Percentiles rank a stretch among this genome's conserved stretches.
Evolutionary conservation across 2,329 filamentous ascomycete genomes (phyloP).

Genomic region (Cercospora sp.): DNA sequence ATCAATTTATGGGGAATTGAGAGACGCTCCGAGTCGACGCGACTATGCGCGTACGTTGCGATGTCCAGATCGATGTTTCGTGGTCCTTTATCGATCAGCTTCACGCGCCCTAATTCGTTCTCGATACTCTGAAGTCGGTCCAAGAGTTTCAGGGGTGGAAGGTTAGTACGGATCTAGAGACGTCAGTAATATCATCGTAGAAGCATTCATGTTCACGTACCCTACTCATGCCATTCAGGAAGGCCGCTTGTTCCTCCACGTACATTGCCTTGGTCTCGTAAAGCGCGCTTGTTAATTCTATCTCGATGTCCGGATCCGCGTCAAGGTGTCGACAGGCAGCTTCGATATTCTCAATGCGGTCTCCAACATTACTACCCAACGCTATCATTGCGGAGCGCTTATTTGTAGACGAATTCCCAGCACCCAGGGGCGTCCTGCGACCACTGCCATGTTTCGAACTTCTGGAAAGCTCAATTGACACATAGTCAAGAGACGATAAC

Average conservation of each 20-base stretch:
- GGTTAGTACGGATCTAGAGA: conserved; percentile 72
- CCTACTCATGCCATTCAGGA: conserved; percentile 91
- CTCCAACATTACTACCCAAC: conserved; percentile 87
- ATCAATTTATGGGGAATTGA: conserved; percentile 82
- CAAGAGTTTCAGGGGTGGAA: conserved; percentile 74
- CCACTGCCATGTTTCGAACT: neutral
- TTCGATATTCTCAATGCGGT: conserved; percentile 83
- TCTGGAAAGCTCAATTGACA: neutral
- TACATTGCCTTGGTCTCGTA: conserved; percentile 99
- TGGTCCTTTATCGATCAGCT: conserved; percentile 88
- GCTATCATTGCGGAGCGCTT: conserved; percentile 64
- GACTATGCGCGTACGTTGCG: conserved; percentile 68
- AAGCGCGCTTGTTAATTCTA: conserved; percentile 79
- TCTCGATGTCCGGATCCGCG: conserved; percentile 62
- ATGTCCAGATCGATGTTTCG: conserved; percentile 95
- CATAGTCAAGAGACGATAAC: neutral
- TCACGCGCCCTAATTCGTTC: conserved; percentile 72
- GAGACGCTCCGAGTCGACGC: conserved; percentile 69
- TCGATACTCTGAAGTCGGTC: conserved; percentile 85
- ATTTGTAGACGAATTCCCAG: neutral
- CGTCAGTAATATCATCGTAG: neutral
- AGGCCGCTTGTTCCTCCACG: conserved; percentile 80
- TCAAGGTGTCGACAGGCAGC: conserved; percentile 78
- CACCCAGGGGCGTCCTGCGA: neutral
- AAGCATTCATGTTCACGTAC: conserved; percentile 53